These are phyloP conservation scores for Thalassiosira tumida DNA, from an alignment of 352 stramenopile genomes.

Conservation along the genomic window DNA sequence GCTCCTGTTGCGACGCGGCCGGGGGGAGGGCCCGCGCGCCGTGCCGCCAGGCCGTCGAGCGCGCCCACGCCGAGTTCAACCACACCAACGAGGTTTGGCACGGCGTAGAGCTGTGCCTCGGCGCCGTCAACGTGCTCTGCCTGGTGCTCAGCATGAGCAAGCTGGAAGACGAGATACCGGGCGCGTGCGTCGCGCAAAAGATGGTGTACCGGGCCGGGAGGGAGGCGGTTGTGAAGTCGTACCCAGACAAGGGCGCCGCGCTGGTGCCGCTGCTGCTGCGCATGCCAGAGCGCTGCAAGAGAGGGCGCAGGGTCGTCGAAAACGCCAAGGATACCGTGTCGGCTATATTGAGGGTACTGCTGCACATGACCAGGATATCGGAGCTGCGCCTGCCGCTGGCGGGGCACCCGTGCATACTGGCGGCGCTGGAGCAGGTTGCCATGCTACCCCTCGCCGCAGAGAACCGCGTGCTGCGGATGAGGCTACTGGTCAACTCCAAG, in stretches of 20 bases:
- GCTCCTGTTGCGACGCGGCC: no score
- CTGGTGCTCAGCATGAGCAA: slow-evolving; percentile 83
- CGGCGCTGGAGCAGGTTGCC: slow-evolving; percentile 77
- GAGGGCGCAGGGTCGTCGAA: slow-evolving; percentile 36
- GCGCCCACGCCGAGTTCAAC: slow-evolving; percentile 86
- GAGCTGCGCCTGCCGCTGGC: slow-evolving; percentile 81
- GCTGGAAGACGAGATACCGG: slow-evolving; percentile 86
- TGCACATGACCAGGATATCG: slow-evolving; percentile 86
- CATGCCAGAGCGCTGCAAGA: slow-evolving; percentile 83
- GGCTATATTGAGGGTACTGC: slow-evolving; percentile 84
- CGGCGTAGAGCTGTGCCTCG: slow-evolving; percentile 85
- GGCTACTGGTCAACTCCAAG: slow-evolving; percentile 87
- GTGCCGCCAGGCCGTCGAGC: slow-evolving; percentile 82
- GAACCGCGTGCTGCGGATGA: slow-evolving; percentile 83
- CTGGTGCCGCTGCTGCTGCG: slow-evolving; percentile 83
- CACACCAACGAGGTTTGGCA: slow-evolving; percentile 82
- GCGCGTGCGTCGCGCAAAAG: slow-evolving; percentile 86
- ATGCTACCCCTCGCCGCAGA: slow-evolving; percentile 79
- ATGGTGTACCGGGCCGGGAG: slow-evolving; percentile 87
- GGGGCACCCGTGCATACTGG: slow-evolving; percentile 81
- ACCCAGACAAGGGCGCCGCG: slow-evolving; percentile 82
- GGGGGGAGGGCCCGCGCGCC: no score
- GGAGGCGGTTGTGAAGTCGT: slow-evolving; percentile 81
- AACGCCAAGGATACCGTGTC: slow-evolving; percentile 81
- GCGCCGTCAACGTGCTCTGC: slow-evolving; percentile 83